A percentile compares a stretch with the other conserved stretches of the same genome.
Conservation (phyloP, 1,284 basidiomycete genomes). For the Bjerkandera adusta region DNA sequence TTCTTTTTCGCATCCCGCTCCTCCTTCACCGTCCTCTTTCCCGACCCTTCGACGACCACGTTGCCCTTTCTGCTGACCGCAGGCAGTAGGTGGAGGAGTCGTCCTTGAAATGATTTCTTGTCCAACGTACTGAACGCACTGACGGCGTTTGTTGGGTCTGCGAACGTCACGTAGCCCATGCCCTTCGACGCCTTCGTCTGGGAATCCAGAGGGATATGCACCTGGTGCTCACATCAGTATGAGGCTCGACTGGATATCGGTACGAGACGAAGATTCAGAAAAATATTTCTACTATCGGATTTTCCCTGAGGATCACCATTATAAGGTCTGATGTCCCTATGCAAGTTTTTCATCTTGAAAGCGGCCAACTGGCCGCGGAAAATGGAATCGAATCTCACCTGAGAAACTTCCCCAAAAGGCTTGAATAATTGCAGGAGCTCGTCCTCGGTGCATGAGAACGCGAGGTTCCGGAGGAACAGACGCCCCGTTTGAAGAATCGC, state of each 20-base stretch:
- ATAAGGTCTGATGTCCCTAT: conserved; percentile 49
- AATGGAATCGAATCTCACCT: conserved; percentile 47
- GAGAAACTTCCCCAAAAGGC: conserved; percentile 70
- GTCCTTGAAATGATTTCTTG: conserved; percentile 88
- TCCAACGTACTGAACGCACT: conserved; percentile 80
- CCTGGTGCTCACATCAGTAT: conserved; percentile 40
- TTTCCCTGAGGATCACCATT: conserved; percentile 61
- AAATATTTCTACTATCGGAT: conserved; percentile 53
- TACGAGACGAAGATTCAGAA: conserved; percentile 25
- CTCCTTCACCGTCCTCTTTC: conserved; percentile 59
- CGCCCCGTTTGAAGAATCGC: conserved; percentile 80
- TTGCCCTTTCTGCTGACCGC: conserved; percentile 67
- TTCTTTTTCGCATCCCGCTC: conserved; percentile 74
- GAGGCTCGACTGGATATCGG: conserved; percentile 6
- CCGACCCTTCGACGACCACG: conserved; percentile 37
- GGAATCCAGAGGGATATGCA: conserved; percentile 81
- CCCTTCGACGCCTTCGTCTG: conserved; percentile 75
- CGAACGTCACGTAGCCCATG: conserved; percentile 82
- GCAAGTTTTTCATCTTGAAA: conserved; percentile 37
- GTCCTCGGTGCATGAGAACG: conserved; percentile 78
- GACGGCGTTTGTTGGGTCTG: conserved; percentile 64
- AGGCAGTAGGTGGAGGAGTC: conserved; percentile 87
- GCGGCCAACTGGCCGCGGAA: conserved; percentile 4
- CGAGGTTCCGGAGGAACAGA: conserved; percentile 89
- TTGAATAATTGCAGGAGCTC: conserved; percentile 74